Percentiles rank a stretch among this genome's conserved stretches.
These are phyloP conservation scores for Melampsora abietis-canadensis DNA, from an alignment of 1,284 basidiomycete genomes.

Conservation along the genomic window DNA sequence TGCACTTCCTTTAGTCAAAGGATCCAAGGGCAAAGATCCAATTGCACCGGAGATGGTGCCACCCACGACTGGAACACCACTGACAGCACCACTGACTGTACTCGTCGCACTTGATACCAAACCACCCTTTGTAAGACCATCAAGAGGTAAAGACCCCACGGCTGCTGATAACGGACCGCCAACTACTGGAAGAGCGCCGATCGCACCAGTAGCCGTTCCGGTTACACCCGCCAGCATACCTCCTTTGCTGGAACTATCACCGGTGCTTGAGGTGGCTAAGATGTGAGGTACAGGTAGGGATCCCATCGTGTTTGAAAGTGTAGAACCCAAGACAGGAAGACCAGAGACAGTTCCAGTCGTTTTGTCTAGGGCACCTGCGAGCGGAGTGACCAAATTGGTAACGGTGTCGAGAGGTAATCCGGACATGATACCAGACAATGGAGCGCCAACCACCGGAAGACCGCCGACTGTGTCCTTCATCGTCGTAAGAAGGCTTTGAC, in stretches of 20 bases:
- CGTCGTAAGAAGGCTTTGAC: not conserved
- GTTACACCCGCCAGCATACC: not conserved
- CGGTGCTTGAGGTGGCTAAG: not conserved
- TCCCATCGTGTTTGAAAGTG: not conserved
- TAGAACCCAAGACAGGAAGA: conserved; percentile 5
- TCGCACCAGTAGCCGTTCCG: not conserved
- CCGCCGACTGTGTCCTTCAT: not conserved
- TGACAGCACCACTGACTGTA: not conserved
- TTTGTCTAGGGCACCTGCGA: not conserved
- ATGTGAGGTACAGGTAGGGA: conserved; percentile 7
- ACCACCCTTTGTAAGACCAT: not conserved
- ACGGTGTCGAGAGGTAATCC: conserved; percentile 5
- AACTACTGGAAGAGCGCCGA: not conserved
- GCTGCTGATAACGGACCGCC: not conserved
- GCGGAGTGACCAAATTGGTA: not conserved
- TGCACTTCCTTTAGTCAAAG: not conserved
- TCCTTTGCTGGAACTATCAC: not conserved
- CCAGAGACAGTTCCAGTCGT: not conserved
- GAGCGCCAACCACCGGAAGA: not conserved
- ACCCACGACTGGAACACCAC: not conserved
- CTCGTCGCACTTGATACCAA: not conserved
- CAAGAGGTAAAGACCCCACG: not conserved
- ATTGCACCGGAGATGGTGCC: not conserved
- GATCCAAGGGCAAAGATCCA: not conserved
- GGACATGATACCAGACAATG: not conserved